Conservation (phyloP, 257 asterid species). For the Nicotiana benthamiana region DNA sequence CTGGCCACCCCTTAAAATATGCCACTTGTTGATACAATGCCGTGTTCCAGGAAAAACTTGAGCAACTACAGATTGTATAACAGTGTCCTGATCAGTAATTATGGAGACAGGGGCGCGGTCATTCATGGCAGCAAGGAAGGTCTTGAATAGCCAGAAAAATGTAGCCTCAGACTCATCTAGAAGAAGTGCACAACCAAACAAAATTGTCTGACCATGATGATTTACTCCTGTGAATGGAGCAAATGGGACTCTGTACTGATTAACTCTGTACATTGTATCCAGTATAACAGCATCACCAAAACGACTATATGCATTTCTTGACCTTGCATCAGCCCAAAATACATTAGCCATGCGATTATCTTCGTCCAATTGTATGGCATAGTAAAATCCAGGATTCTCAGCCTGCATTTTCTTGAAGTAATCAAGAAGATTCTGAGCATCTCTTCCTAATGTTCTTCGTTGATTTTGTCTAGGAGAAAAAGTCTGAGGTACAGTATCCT, state of each 20-base stretch:
- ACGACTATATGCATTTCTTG: conserved; percentile 74
- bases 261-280: conserved; percentile 55
- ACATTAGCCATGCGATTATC: conserved; percentile 82
- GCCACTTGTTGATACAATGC: conserved; percentile 74
- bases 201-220: conserved; percentile 80
- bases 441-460: conserved; percentile 61
- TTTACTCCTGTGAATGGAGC: conserved; percentile 88
- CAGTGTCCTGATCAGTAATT: conserved; percentile 63
- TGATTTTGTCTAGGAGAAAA: conserved; percentile 28
- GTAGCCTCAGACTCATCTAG: conserved; percentile 84
- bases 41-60: conserved; percentile 69
- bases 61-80: conserved; percentile 47
- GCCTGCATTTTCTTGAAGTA: conserved; percentile 94
- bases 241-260: conserved; percentile 65
- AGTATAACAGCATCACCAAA: conserved; percentile 81
- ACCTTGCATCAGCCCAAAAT: conserved; percentile 91
- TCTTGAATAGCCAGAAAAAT: conserved; percentile 74
- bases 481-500: conserved; percentile 22
- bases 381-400: conserved; percentile 85
- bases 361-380: conserved; percentile 88
- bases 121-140: conserved; percentile 78
- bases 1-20: conserved; percentile 71
- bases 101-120: conserved; percentile 56
- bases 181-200: conserved; percentile 83
- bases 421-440: conserved; percentile 81